These are phyloP conservation scores for Cercospora sp. DNA, from an alignment of 2,329 filamentous ascomycete genomes.

Conservation along the genomic window DNA sequence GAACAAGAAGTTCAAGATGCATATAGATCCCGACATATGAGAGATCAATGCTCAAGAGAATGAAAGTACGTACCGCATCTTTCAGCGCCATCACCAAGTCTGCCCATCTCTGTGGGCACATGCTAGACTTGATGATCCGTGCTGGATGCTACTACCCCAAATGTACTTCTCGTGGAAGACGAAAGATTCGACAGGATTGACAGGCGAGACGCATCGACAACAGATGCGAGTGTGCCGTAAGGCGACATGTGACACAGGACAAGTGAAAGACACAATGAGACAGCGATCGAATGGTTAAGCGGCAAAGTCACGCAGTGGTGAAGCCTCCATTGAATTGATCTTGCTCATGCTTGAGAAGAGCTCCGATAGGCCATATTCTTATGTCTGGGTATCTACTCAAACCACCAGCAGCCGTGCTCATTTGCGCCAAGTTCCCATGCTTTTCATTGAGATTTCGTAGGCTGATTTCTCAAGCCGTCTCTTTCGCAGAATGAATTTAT, in stretches of 20 bases:
- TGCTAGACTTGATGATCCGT: neutral
- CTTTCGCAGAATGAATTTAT: constrained; percentile 59
- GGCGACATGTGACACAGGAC: too few relatives aligned
- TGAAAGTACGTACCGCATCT: neutral
- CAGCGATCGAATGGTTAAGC: constrained; percentile 41
- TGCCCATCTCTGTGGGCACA: neutral
- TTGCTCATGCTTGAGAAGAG: constrained; percentile 39
- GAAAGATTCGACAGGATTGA: too few relatives aligned
- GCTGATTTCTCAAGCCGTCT: constrained; percentile 15
- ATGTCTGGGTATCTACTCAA: constrained; percentile 33
- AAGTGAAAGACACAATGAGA: constrained; percentile 29
- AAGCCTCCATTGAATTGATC: constrained; percentile 41
- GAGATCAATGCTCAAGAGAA: neutral
- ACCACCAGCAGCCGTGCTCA: constrained; percentile 31
- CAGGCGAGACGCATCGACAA: neutral
- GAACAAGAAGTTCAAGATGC: constrained; percentile 87
- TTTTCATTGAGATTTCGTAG: constrained; percentile 22
- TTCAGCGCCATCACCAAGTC: neutral
- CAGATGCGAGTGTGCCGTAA: too few relatives aligned
- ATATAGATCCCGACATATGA: constrained; percentile 75
- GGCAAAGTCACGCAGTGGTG: constrained; percentile 36
- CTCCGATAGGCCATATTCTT: constrained; percentile 41
- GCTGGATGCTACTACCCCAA: too few relatives aligned
- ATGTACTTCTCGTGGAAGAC: too few relatives aligned
- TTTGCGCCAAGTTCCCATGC: constrained; percentile 29